These are phyloP conservation scores for Colletotrichum camelliae DNA, from an alignment of 2,329 filamentous ascomycete genomes.

Conservation along the genomic window DNA sequence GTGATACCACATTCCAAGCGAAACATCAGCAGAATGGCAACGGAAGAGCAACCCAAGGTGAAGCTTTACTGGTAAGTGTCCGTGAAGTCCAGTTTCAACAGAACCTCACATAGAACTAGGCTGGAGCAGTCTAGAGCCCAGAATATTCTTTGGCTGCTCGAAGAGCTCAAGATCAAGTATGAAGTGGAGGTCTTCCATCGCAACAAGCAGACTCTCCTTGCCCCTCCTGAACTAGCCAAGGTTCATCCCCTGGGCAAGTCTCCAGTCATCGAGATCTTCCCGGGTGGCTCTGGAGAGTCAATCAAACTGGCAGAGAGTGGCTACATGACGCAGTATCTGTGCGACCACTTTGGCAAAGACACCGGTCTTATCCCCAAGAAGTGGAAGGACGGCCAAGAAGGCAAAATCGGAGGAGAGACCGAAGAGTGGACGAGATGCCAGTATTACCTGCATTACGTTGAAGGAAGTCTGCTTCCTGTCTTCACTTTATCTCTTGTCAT, in stretches of 20 bases:
- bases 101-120: slow-evolving; percentile 53
- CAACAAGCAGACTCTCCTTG: slow-evolving; percentile 63
- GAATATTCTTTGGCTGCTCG: slow-evolving; percentile 84
- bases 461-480: slow-evolving; percentile 81
- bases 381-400: slow-evolving; percentile 64
- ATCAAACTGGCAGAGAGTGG: slow-evolving; percentile 81
- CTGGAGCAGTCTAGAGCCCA: slow-evolving; percentile 84
- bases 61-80: slow-evolving; percentile 67
- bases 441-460: slow-evolving; percentile 82
- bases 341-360: slow-evolving; percentile 62
- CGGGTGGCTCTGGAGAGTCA: slow-evolving; percentile 44
- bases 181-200: slow-evolving; percentile 83
- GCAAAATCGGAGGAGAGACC: slow-evolving; percentile 63
- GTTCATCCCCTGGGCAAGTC: slow-evolving; percentile 89
- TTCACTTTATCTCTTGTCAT: slow-evolving; percentile 70
- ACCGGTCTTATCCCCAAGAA: slow-evolving; percentile 55
- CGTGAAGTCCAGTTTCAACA: too few species aligned
- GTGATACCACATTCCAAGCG: neutral
- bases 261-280: slow-evolving; percentile 73
- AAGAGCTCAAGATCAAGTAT: slow-evolving; percentile 81
- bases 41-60: slow-evolving; percentile 52
- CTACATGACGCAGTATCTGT: slow-evolving; percentile 81
- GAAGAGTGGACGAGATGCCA: slow-evolving; percentile 64
- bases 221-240: slow-evolving; percentile 76
- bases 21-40: neutral